Evolutionary conservation across 148 eudicot genomes (phyloP).

Genomic region (Vaccinium myrtillus): DNA sequence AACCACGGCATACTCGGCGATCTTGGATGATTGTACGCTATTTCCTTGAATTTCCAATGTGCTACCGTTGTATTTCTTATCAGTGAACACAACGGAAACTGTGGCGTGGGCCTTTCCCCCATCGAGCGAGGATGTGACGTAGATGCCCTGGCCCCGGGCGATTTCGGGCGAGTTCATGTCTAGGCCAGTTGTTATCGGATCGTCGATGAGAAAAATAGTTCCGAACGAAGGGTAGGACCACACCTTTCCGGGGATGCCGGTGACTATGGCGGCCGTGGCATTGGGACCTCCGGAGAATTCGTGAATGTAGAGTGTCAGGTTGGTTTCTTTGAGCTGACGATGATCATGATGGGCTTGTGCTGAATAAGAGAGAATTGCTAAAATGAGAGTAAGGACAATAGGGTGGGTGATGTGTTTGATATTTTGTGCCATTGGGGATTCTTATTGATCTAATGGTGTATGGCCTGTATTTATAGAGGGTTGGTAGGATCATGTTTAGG

Average conservation of each 20-base stretch:
- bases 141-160: background rate
- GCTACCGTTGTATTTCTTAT: background rate
- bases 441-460: background rate
- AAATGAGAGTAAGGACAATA: background rate
- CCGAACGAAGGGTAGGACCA: background rate
- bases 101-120: background rate
- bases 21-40: background rate
- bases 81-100: background rate
- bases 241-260: background rate
- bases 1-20: background rate
- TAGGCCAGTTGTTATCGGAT: background rate
- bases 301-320: background rate
- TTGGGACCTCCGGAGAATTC: background rate
- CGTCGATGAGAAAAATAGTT: background rate
- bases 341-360: background rate
- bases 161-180: background rate
- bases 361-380: background rate
- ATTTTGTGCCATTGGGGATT: background rate
- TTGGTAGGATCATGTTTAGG: too few species aligned
- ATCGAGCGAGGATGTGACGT: background rate
- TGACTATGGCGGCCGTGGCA: background rate
- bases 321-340: slow-evolving; percentile 1
- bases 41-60: slow-evolving; percentile 6
- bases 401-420: background rate
- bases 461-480: too few species aligned